phyloP scores from a whole-genome alignment of 768 basidiomycete species.

The Lentinula sp. region DNA sequence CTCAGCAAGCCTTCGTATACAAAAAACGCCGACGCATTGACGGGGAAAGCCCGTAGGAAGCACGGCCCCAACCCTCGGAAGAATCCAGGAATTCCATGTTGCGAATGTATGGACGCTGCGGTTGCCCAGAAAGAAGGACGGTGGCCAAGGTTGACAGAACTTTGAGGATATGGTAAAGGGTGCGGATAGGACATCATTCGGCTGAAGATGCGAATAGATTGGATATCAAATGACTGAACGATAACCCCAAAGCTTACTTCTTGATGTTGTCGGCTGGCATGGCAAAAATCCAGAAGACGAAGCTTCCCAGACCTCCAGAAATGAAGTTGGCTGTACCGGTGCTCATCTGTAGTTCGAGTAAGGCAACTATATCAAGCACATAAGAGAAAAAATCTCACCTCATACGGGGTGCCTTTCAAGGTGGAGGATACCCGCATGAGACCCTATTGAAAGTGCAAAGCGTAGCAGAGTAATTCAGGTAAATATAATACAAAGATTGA shows the following conservation, averaged over 20 bases:
- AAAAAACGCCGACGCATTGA: conserved; percentile 73
- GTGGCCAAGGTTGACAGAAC: conserved; percentile 15
- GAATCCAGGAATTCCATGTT: conserved; percentile 50
- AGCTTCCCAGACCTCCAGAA: conserved; percentile 57
- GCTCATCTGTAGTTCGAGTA: conserved; percentile 37
- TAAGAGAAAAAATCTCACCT: not conserved
- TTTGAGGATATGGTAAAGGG: conserved; percentile 34
- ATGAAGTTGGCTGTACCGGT: conserved; percentile 58
- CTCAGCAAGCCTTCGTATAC: conserved; percentile 76
- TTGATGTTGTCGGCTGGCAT: conserved; percentile 80
- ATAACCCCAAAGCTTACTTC: conserved; percentile 42
- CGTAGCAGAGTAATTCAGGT: conserved; percentile 12
- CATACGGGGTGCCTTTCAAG: not conserved
- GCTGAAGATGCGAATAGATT: conserved; percentile 22
- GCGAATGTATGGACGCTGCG: conserved; percentile 45
- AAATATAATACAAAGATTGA: conserved; percentile 3
- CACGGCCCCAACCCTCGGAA: conserved; percentile 65
- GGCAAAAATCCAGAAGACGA: conserved; percentile 62
- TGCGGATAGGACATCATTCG: conserved; percentile 61
- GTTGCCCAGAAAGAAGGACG: conserved; percentile 43
- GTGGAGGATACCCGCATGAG: conserved; percentile 53
- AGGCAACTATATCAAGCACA: not conserved
- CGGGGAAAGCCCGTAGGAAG: conserved; percentile 69
- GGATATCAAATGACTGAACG: conserved; percentile 2
- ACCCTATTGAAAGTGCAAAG: conserved; percentile 26